Conservation (phyloP, 2,329 filamentous ascomycete genomes). For the Fusarium armeniacum region DNA sequence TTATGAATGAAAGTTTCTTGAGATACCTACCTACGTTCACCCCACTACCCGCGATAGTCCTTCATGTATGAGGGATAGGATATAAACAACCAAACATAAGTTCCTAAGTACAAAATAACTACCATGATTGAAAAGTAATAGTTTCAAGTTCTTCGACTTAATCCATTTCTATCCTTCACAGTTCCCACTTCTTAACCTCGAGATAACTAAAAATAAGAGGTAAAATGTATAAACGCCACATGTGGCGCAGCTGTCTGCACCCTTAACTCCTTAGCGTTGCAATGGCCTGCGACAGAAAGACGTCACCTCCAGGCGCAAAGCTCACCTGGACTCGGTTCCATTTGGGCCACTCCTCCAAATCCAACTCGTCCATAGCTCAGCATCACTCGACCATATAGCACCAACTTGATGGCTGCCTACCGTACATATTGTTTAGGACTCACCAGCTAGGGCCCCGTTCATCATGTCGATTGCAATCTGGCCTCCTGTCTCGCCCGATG, state of each 20-base stretch:
- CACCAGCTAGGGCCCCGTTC: conserved; percentile 26
- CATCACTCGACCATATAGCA: conserved; percentile 17
- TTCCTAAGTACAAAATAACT: not conserved
- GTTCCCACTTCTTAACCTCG: not conserved
- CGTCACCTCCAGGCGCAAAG: conserved; percentile 38
- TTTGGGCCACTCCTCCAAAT: conserved; percentile 37
- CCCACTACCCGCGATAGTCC: conserved; percentile 13
- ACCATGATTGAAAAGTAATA: not conserved
- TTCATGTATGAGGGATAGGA: not conserved
- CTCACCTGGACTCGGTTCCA: conserved; percentile 18
- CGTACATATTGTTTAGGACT: conserved; percentile 3
- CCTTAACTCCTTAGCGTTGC: conserved; percentile 13
- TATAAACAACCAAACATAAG: not conserved
- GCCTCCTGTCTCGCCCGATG: conserved; percentile 65
- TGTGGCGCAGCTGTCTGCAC: conserved; percentile 37
- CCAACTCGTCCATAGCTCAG: conserved; percentile 36
- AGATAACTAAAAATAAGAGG: not conserved
- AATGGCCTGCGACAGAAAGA: conserved; percentile 28
- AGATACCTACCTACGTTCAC: conserved; percentile 21
- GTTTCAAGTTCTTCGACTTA: not conserved
- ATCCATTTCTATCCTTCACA: not conserved
- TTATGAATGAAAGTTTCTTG: conserved; percentile 18
- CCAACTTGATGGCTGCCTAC: conserved; percentile 46
- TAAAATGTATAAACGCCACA: conserved; percentile 23
- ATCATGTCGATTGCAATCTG: conserved; percentile 72